Evolutionary conservation across 2,329 filamentous ascomycete species (phyloP).

Genomic region (Calonectria fujianensis): DNA sequence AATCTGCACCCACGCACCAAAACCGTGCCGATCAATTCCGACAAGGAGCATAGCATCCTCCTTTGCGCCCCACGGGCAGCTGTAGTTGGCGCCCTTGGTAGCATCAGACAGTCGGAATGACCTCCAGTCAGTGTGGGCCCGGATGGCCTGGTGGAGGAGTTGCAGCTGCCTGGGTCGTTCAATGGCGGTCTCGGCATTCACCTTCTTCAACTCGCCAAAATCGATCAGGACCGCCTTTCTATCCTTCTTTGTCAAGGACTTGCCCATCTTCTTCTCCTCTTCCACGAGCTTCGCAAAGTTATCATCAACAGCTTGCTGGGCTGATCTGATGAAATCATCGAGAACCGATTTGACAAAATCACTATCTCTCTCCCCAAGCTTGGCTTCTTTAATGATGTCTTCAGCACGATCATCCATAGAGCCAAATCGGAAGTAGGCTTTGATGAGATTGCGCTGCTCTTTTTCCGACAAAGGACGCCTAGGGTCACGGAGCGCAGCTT

Average conservation of each 20-base stretch:
- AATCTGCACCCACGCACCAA: slow-evolving; percentile 96
- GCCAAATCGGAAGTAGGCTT: slow-evolving; percentile 92
- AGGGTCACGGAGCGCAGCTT: slow-evolving; percentile 85
- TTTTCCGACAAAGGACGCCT: slow-evolving; percentile 93
- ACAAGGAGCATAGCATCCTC: slow-evolving; percentile 98
- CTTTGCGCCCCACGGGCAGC: slow-evolving; percentile 91
- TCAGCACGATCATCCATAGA: slow-evolving; percentile 91
- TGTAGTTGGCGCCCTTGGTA: slow-evolving; percentile 93
- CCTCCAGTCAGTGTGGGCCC: slow-evolving; percentile 80
- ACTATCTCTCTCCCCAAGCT: slow-evolving; percentile 86
- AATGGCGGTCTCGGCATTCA: slow-evolving; percentile 96
- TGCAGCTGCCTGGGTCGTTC: slow-evolving; percentile 93
- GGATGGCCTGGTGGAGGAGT: slow-evolving; percentile 84
- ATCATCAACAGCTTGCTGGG: slow-evolving; percentile 76
- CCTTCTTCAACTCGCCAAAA: slow-evolving; percentile 92
- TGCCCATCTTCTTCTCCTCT: slow-evolving; percentile 88
- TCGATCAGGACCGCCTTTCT: slow-evolving; percentile 98
- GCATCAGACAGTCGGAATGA: slow-evolving; percentile 93
- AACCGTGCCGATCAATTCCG: slow-evolving; percentile 94
- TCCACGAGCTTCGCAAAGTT: slow-evolving; percentile 84
- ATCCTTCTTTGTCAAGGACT: slow-evolving; percentile 94
- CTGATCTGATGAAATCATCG: slow-evolving; percentile 80
- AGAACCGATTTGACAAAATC: slow-evolving; percentile 87
- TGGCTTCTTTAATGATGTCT: slow-evolving; percentile 91
- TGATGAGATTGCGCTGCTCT: slow-evolving; percentile 93